Base-by-base conservation (phyloP, 257 asterid species). In the Hygrophila difformis region DNA sequence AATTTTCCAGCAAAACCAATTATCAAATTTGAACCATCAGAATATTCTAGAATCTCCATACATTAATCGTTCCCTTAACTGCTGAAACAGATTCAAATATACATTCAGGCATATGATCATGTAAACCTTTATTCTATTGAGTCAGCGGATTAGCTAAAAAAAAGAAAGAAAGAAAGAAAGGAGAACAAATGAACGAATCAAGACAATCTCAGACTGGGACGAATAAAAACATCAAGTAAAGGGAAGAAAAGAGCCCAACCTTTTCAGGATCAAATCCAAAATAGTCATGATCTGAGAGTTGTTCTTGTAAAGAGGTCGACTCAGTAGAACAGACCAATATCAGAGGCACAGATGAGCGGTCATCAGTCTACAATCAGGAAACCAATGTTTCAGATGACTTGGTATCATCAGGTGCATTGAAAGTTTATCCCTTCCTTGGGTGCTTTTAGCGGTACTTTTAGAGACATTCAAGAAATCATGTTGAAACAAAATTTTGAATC, bases 251-350 rank as follows among this genome's bases (percentile, higher is more conserved):
- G 34, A 34, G n/a, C 33, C 72, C 47, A 47, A 88, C 96, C 98
- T 89, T 89, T 62, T 82, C 75, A n/a, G 82, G 64, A 67, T 85
- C 78, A 59, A 89, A 82, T 57, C 61, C 70, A 52, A 77, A 82
- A 73, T 77, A 59, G 63, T 77, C 92, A 55, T 77, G 61, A 49
- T 64, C 44, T 40, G 56, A 33, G 68, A 89, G 85, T 62, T 71
- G 31, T 21, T 79, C 78, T 63, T 68, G 75, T 50, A 85, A 69
- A 59, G 62, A 68, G 64, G 67, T 54, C 33, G 73, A 61, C 65
- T 66, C 70, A 47, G 78, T 53, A 29, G 94, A 63, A 60, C 74
- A 57, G 58, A 82, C 71, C 70, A 85, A 64, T 62, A 89, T 44
- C 60, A 89, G 67, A 37, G 98, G 96, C 57, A 79, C 77, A 42